Percentiles rank a stretch among this genome's conserved stretches.
phyloP scores from a whole-genome alignment of 371 early-diverging fungal species.

The Syncephalastrum racemosum region DNA sequence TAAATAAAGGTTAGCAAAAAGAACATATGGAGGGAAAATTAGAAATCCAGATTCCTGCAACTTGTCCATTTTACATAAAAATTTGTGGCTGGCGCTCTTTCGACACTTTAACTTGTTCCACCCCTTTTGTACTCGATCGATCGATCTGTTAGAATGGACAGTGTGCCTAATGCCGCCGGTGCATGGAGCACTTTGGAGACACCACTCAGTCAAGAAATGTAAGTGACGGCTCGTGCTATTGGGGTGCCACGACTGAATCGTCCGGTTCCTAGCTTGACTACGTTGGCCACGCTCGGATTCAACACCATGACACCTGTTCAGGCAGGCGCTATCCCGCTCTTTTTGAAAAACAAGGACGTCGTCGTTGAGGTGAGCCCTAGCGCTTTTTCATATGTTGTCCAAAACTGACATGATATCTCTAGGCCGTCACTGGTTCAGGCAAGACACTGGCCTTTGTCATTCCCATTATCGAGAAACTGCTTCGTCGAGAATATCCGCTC shows the following conservation, averaged over 20 bases:
- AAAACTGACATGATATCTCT: background rate
- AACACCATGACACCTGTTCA: constrained; percentile 51
- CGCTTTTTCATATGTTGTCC: constrained; percentile 27
- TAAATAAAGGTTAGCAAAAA: no score
- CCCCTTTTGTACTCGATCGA: no score
- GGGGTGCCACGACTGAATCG: background rate
- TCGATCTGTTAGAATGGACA: background rate
- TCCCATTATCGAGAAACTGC: constrained; percentile 91
- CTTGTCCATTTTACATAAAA: no score
- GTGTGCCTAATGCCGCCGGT: constrained; percentile 35
- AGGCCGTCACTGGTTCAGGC: constrained; percentile 99
- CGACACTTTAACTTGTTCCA: no score
- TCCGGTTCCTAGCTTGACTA: constrained; percentile 24
- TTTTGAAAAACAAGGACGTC: constrained; percentile 94
- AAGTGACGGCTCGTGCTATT: constrained; percentile 8
- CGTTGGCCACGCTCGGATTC: constrained; percentile 38
- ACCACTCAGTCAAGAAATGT: constrained; percentile 40
- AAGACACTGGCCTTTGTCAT: constrained; percentile 97
- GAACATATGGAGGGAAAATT: no score
- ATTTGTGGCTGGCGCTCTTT: no score
- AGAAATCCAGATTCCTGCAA: no score
- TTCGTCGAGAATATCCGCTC: constrained; percentile 58
- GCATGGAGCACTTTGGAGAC: constrained; percentile 34
- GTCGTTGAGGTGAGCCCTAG: constrained; percentile 76
- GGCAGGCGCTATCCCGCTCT: constrained; percentile 84